These are phyloP conservation scores for Solanum dulcamara DNA, from an alignment of 257 asterid genomes.

Conservation along the genomic window DNA sequence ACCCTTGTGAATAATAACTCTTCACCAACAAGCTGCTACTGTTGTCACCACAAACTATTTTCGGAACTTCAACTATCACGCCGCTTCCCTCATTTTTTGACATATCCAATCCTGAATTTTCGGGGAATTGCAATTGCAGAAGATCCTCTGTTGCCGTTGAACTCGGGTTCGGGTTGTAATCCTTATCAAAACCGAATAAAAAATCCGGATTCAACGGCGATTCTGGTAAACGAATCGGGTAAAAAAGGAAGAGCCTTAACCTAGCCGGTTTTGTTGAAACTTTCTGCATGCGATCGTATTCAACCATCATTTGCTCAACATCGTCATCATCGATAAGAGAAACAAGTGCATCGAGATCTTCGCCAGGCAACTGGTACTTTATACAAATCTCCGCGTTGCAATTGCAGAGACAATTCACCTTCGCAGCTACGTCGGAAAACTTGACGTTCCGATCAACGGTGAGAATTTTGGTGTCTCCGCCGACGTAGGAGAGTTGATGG, in stretches of 20 bases:
- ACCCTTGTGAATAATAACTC: background rate
- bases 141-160: constrained; percentile 15
- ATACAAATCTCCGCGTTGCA: constrained; percentile 17
- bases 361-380: constrained; percentile 71
- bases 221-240: constrained; percentile 8
- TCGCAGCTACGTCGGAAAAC: constrained; percentile 34
- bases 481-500: constrained; percentile 50
- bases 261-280: constrained; percentile 29
- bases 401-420: constrained; percentile 25
- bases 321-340: constrained; percentile 70
- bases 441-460: constrained; percentile 48
- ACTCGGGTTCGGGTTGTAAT: constrained; percentile 27
- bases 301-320: constrained; percentile 78
- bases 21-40: background rate
- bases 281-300: constrained; percentile 54
- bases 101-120: constrained; percentile 7
- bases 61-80: background rate
- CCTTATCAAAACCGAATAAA: constrained; percentile 76
- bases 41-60: background rate
- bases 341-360: constrained; percentile 52
- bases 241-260: constrained; percentile 52
- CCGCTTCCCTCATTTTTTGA: background rate
- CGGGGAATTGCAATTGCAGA: constrained; percentile 46
- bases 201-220: constrained; percentile 53
- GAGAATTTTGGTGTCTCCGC: constrained; percentile 76